Evolutionary conservation across 257 asterid genomes (phyloP).

Genomic region (Coffea canephora): DNA sequence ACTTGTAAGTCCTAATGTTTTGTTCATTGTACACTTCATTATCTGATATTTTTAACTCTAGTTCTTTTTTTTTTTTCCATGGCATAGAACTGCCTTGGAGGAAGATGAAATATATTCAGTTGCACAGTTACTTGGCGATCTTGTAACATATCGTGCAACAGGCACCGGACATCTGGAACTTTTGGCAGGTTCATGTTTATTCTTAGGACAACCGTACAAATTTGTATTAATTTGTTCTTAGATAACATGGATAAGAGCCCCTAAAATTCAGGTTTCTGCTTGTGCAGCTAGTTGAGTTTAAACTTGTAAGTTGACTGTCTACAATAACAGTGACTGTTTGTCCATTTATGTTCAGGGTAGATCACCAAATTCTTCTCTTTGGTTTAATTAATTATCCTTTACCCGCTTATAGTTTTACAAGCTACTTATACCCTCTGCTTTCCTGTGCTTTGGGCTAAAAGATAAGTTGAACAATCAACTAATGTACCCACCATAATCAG

Average conservation of each 20-base stretch:
- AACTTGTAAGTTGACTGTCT: neutral
- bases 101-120: conserved; percentile 34
- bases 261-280: neutral
- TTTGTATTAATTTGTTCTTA: neutral
- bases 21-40: neutral
- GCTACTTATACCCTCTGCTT: too few species aligned
- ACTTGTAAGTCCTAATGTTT: conserved; percentile 26
- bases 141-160: conserved; percentile 33
- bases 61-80: neutral
- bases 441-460: too few species aligned
- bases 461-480: too few species aligned
- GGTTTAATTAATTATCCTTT: too few species aligned
- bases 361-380: too few species aligned
- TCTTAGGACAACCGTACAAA: neutral
- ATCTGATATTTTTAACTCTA: neutral
- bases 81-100: conserved; percentile 23
- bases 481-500: too few species aligned
- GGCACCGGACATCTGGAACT: conserved; percentile 33
- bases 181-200: conserved; percentile 27
- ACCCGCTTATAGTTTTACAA: too few species aligned
- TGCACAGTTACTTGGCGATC: conserved; percentile 34
- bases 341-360: too few species aligned
- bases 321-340: neutral
- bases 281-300: neutral
- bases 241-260: neutral